Evolutionary conservation across 805 yeast species (phyloP), one percentile per base, ranked within the genome.

Genomic region (Clavispora phyllophila): DNA sequence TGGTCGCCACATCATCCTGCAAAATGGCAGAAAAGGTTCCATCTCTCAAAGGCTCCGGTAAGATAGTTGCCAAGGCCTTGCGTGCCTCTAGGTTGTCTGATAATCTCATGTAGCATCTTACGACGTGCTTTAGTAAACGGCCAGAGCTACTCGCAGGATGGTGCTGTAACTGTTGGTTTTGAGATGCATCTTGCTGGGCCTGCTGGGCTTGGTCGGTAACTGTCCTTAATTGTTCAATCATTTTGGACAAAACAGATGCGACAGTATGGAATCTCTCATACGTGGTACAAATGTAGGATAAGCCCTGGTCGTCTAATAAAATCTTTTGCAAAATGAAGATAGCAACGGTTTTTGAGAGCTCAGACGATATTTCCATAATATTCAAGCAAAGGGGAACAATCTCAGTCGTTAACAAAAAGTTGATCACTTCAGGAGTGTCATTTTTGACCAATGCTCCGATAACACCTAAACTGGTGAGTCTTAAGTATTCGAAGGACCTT

Each of bases 401-500:
- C 62, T 91, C 99, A 0, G 99, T 93, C n/a, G 96, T 82, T 36
- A 91, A 72, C 56, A 91, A 68, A 58, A 93, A 91, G 48, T 86
- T 86, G 48, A 93, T 90, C 35, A 91, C 98, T 54, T 91, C 96
- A 13, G 96, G 88, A 4, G 96, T 86, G 58, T 91, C 99, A 62
- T 90, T 91, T 56, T 93, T 91, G 20, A 93, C 98, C 43, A 91
- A 70, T 0, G 99, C 98, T 17, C 99, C 99, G 60, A 91, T 87
- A 6, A 91, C 99, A 31, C 99, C 99, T 47, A 91, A 76, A 41
- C 96, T 85, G 1, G 99, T 93, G 50, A 91, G 75, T 49, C 98
- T 75, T 56, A 91, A 75, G 61, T 93, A 93, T 65, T 91, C 99
- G 68, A 91, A 93, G 8, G 96, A 86, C 50, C 96, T 75, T 52